Percentiles rank a stretch among this genome's conserved stretches.
Evolutionary conservation across 2,329 filamentous ascomycete species (phyloP).

Genomic region (Penicillium sp.): DNA sequence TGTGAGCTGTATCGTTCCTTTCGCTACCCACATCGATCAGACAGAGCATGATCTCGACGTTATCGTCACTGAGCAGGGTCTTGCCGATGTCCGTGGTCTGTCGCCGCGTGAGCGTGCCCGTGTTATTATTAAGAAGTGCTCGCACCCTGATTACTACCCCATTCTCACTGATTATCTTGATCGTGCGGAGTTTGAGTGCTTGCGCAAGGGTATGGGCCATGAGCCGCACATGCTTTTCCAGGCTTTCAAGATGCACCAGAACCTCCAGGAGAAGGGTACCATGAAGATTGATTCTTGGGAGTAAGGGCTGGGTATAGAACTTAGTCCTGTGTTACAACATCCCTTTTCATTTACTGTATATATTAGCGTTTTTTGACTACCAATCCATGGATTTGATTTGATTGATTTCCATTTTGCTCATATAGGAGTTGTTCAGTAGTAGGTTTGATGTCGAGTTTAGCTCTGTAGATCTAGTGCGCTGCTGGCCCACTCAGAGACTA

Average conservation of each 20-base stretch:
- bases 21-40: conserved; percentile 90
- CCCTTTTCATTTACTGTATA: background rate
- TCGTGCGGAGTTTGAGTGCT: conserved; percentile 80
- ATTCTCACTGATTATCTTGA: conserved; percentile 82
- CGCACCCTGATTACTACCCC: conserved; percentile 80
- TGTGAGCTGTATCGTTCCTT: conserved; percentile 85
- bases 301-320: conserved; percentile 19
- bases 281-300: conserved; percentile 79
- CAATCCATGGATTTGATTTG: background rate
- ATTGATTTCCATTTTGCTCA: background rate
- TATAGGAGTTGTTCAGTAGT: background rate
- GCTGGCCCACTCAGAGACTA: background rate
- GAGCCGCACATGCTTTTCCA: conserved; percentile 87
- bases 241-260: conserved; percentile 85
- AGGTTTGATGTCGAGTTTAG: background rate
- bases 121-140: conserved; percentile 83
- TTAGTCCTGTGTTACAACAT: background rate
- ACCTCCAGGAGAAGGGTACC: conserved; percentile 76
- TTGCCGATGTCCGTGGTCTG: conserved; percentile 82
- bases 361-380: background rate
- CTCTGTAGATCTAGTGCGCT: background rate
- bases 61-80: conserved; percentile 75
- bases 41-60: conserved; percentile 91
- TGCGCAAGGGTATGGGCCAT: conserved; percentile 84
- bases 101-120: conserved; percentile 76